These are phyloP conservation scores for Neofusicoccum ribis DNA, from an alignment of 2,329 filamentous ascomycete species.

Conservation along the genomic window DNA sequence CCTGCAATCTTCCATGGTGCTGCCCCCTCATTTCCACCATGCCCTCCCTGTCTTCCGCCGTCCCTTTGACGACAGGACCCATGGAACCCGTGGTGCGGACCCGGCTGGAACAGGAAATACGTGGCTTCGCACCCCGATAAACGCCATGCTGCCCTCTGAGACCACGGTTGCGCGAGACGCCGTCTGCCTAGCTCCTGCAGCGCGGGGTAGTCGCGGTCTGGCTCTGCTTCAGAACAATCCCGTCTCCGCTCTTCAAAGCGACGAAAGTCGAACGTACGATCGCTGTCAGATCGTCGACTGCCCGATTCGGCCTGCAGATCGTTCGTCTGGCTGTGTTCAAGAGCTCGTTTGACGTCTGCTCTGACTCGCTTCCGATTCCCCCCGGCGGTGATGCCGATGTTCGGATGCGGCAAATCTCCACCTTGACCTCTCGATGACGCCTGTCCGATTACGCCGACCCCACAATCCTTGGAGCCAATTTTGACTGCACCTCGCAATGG, in stretches of 20 bases:
- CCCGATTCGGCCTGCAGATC: background rate
- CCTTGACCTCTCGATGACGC: constrained; percentile 4
- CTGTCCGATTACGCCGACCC: background rate
- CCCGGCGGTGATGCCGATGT: constrained; percentile 1
- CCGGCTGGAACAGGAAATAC: background rate
- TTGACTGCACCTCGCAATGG: background rate
- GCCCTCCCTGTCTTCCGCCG: background rate
- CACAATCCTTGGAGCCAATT: constrained; percentile 13
- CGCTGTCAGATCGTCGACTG: background rate
- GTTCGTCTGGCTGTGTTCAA: background rate
- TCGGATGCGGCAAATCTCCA: constrained; percentile 14
- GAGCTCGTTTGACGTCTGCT: constrained; percentile 2
- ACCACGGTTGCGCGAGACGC: background rate
- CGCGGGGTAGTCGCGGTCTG: constrained; percentile 2
- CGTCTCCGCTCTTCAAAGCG: background rate
- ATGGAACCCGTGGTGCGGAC: background rate
- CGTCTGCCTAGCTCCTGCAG: background rate
- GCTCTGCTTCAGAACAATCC: background rate
- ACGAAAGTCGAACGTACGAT: background rate
- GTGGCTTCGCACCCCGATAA: background rate
- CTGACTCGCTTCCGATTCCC: constrained; percentile 1
- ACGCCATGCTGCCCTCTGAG: background rate
- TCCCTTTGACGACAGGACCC: constrained; percentile 3
- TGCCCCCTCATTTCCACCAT: constrained; percentile 5
- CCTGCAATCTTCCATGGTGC: constrained; percentile 10